Evolutionary conservation across 768 basidiomycete species (phyloP), one percentile per base, ranked within the genome.

Genomic region (Tulasnella calospora): DNA sequence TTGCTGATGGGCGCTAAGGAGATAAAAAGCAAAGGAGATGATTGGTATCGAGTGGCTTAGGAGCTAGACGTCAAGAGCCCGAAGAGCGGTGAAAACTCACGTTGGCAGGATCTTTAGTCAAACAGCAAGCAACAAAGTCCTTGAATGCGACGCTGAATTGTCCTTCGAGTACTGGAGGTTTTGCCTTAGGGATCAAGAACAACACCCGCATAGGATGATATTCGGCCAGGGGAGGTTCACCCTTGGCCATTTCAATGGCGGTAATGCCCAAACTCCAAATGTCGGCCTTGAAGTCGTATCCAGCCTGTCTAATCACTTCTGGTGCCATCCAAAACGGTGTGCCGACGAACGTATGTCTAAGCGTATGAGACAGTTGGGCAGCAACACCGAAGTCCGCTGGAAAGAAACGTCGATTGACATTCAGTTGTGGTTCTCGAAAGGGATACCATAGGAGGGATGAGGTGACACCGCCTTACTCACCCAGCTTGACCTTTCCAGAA

Each of bases 261-360:
- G 97, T 98, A 83, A 99, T 99, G 30, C 97, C 97, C 73, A 99
- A 86, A 83, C 94, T 96, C 97, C 97, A 99, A 87, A 99, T 92
- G 84, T 99, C 97, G 2, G 97, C 97, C 84, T 96, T 95, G 2
- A 91, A 89, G 83, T 98, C 96, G 85, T 99, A 99, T 0, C 96
- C 97, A 8, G 96, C 93, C 84, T 98, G 96, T 44, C 95, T 92
- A 82, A 99, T 99, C 77, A 99, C 97, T 84, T 99, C 97, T 2
- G 97, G 97, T 3, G 97, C 97, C 96, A 97, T 97, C 95, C 95
- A 97, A 83, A 95, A 96, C 1, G 95, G 95, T 3, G 95, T 96
- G 38, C 95, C 97, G 79, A 99, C 97, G 83, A 99, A 99, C 0
- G 98, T 99, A 83, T 99, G 96, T 71, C 97, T 90, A 73, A 97